Conservation (phyloP, 495 filamentous ascomycete species). For the Lepraria neglecta region DNA sequence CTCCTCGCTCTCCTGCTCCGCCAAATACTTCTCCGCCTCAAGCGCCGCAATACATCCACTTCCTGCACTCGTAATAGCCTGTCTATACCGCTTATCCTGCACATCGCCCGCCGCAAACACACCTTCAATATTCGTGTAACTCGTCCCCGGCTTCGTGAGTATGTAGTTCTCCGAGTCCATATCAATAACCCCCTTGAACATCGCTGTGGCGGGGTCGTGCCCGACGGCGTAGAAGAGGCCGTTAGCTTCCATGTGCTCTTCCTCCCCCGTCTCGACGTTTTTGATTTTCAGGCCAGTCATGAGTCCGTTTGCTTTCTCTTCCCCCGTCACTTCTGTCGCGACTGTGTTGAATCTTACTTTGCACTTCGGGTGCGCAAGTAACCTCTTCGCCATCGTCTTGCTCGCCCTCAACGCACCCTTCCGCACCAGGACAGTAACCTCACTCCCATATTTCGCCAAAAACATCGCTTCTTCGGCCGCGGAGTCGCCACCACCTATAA, state of each 20-base stretch:
- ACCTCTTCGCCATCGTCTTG: slow-evolving; percentile 84
- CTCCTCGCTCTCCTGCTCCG: slow-evolving; percentile 59
- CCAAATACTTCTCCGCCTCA: slow-evolving; percentile 86
- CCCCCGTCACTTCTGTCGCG: slow-evolving; percentile 75
- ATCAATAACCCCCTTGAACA: slow-evolving; percentile 83
- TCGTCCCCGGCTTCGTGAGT: slow-evolving; percentile 79
- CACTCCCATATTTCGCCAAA: slow-evolving; percentile 91
- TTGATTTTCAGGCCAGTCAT: slow-evolving; percentile 81
- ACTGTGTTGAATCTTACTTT: slow-evolving; percentile 79
- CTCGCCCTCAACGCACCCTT: slow-evolving; percentile 77
- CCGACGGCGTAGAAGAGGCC: slow-evolving; percentile 97
- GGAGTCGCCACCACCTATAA: slow-evolving; percentile 95
- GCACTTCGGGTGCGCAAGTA: slow-evolving; percentile 79
- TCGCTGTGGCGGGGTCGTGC: slow-evolving; percentile 82
- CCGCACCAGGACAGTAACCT: slow-evolving; percentile 89
- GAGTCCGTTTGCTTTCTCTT: slow-evolving; percentile 62
- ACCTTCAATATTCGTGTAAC: slow-evolving; percentile 79
- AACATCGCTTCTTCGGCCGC: slow-evolving; percentile 97
- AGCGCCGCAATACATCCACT: slow-evolving; percentile 87
- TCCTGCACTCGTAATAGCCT: slow-evolving; percentile 97
- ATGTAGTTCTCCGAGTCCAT: slow-evolving; percentile 86
- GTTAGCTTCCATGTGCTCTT: slow-evolving; percentile 77
- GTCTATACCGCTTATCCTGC: slow-evolving; percentile 96
- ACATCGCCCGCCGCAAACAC: slow-evolving; percentile 97
- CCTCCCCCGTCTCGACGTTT: slow-evolving; percentile 68